Evolutionary conservation across 2,329 filamentous ascomycete genomes (phyloP).

Genomic region (Alternaria burnsii): DNA sequence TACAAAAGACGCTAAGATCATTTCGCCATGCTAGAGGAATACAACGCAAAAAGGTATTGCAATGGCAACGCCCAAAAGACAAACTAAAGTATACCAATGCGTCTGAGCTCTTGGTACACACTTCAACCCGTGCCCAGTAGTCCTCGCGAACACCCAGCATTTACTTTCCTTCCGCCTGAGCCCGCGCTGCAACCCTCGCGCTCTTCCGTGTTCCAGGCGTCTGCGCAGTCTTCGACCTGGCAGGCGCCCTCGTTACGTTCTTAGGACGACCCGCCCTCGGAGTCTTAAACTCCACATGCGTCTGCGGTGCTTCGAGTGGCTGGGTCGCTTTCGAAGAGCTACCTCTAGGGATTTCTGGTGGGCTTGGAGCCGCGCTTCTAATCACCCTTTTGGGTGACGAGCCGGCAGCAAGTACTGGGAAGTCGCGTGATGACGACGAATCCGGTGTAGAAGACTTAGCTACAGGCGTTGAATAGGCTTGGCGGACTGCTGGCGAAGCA

Average conservation of each 20-base stretch:
- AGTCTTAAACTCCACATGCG: neutral
- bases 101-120: neutral
- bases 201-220: neutral
- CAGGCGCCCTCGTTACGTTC: neutral
- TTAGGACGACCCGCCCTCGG: neutral
- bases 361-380: neutral
- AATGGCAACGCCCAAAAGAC: neutral
- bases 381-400: neutral
- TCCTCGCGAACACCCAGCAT: neutral
- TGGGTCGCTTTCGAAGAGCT: neutral
- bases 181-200: neutral
- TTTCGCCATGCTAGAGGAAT: neutral
- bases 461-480: neutral
- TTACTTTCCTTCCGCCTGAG: neutral
- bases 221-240: neutral
- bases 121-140: neutral
- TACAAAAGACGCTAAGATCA: neutral
- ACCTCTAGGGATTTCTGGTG: neutral
- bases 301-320: neutral
- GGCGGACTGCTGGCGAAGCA: neutral
- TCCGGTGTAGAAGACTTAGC: neutral
- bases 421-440: neutral
- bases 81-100: neutral
- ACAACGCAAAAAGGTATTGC: neutral
- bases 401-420: neutral